Conservation (phyloP, 208 protist species). For the Endotrypanum monterogeii region DNA sequence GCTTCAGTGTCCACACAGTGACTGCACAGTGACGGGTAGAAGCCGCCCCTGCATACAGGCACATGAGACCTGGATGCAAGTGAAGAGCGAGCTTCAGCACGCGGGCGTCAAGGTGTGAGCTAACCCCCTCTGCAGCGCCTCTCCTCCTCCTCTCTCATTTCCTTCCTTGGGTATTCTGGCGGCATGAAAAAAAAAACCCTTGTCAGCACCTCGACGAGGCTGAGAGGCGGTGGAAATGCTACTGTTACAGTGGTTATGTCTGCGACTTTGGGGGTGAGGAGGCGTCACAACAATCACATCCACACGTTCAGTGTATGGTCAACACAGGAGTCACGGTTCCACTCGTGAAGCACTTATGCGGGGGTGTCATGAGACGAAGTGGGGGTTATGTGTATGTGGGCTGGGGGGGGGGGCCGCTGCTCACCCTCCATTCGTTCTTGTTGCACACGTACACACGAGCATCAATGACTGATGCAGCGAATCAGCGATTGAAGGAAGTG, state of each 20-base stretch:
- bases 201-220: too few relatives aligned
- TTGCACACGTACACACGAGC: background rate
- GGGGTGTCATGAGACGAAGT: too few relatives aligned
- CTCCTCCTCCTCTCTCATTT: background rate
- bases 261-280: too few relatives aligned
- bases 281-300: background rate
- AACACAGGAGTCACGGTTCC: too few relatives aligned
- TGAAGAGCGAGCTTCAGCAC: background rate
- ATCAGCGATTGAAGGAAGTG: too few relatives aligned
- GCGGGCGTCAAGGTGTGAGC: conserved; percentile 14
- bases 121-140: background rate
- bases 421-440: too few relatives aligned
- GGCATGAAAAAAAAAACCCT: too few relatives aligned
- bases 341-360: too few relatives aligned
- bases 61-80: background rate
- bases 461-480: background rate
- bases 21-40: conserved; percentile 4
- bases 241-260: too few relatives aligned
- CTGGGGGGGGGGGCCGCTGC: background rate
- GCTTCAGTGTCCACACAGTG: background rate
- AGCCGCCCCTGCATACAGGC: background rate
- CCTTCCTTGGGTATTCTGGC: background rate
- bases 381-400: background rate
- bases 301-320: too few relatives aligned
- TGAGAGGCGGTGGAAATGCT: too few relatives aligned